These are phyloP conservation scores for Kondoa subrosea DNA, from an alignment of 768 basidiomycete genomes.

Conservation along the genomic window DNA sequence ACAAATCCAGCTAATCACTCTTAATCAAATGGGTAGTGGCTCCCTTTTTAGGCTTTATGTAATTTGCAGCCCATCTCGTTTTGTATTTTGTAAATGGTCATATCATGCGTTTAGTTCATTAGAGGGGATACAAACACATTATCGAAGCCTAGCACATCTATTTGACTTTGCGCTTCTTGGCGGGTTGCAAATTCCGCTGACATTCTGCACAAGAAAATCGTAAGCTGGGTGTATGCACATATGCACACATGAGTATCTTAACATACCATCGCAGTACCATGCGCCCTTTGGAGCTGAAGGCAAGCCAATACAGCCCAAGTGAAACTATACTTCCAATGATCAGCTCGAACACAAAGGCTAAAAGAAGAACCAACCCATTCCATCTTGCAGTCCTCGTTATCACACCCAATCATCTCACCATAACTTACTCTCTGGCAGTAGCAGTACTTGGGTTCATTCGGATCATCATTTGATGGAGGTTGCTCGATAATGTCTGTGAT, in stretches of 20 bases:
- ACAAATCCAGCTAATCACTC: neutral
- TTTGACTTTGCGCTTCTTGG: neutral
- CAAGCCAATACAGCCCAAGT: conserved; percentile 25
- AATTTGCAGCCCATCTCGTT: too few species aligned
- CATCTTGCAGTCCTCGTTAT: conserved; percentile 11
- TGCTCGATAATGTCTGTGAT: conserved; percentile 40
- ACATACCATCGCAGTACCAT: conserved; percentile 28
- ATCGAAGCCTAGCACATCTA: neutral
- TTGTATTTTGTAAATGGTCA: too few species aligned
- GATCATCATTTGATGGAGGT: conserved; percentile 38
- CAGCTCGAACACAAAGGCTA: neutral
- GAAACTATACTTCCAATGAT: conserved; percentile 21
- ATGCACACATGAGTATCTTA: too few species aligned
- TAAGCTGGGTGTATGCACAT: too few species aligned
- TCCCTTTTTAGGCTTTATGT: too few species aligned
- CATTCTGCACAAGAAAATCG: too few species aligned
- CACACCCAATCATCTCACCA: conserved; percentile 36
- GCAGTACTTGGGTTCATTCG: conserved; percentile 54
- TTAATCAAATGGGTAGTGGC: too few species aligned
- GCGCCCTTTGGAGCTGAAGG: conserved; percentile 23
- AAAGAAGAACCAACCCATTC: neutral
- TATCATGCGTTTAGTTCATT: too few species aligned
- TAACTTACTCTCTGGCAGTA: conserved; percentile 68
- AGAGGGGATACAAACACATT: too few species aligned
- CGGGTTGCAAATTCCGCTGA: too few species aligned